phyloP scores from a whole-genome alignment of 331 rosid genomes.

The Malus hybrid region DNA sequence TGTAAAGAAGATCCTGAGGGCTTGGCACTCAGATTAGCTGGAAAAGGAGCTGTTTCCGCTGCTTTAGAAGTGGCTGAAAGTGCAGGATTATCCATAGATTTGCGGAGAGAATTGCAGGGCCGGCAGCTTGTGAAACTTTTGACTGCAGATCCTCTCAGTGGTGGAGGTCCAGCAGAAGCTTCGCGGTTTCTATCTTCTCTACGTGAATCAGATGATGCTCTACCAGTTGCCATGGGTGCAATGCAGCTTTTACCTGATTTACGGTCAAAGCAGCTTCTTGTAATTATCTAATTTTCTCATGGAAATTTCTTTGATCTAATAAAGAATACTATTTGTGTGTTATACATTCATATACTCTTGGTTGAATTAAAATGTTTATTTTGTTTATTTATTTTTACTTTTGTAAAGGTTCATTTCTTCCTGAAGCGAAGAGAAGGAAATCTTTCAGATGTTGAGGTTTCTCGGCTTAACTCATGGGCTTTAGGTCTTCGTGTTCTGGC shows the following conservation, averaged over 20 bases:
- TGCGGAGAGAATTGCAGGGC: constrained; percentile 94
- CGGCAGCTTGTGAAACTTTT: constrained; percentile 98
- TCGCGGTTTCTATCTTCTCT: constrained; percentile 97
- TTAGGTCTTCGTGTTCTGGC: constrained; percentile 96
- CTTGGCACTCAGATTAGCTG: constrained; percentile 91
- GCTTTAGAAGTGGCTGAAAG: constrained; percentile 99
- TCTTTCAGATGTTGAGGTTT: constrained; percentile 77
- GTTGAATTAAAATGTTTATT: neutral
- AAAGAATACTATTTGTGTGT: constrained; percentile 3
- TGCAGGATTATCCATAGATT: constrained; percentile 80
- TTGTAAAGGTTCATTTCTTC: constrained; percentile 90
- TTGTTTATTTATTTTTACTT: constrained; percentile 14
- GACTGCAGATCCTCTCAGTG: constrained; percentile 96
- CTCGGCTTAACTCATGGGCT: constrained; percentile 97
- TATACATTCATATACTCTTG: constrained; percentile 16
- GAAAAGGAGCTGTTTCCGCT: constrained; percentile 97
- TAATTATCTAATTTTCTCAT: constrained; percentile 30
- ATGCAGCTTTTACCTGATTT: constrained; percentile 95
- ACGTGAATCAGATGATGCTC: constrained; percentile 87
- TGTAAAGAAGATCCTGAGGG: constrained; percentile 99
- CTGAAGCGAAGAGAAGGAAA: constrained; percentile 97
- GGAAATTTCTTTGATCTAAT: neutral
- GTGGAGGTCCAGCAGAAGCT: constrained; percentile 99
- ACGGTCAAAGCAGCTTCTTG: constrained; percentile 98
- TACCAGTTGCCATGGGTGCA: constrained; percentile 99